Percentiles rank a stretch among this genome's conserved stretches.
phyloP scores from a whole-genome alignment of 1,284 basidiomycete genomes.

The Xerocomus amazonicus region DNA sequence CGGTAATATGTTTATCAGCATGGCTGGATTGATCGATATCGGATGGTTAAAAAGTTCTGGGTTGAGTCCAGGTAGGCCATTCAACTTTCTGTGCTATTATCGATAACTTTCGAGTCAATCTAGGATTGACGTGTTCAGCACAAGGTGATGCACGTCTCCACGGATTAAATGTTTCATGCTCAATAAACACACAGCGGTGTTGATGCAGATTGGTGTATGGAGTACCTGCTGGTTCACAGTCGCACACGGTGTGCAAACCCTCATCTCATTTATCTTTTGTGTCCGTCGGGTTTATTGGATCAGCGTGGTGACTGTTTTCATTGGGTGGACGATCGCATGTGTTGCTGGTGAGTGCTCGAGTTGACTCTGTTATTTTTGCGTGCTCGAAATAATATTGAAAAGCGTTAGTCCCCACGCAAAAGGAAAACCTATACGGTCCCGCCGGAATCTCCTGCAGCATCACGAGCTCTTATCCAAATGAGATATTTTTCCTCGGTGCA shows the following conservation, averaged over 20 bases:
- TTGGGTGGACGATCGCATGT: conserved; percentile 53
- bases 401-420: conserved; percentile 42
- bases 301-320: conserved; percentile 39
- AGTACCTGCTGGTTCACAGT: conserved; percentile 62
- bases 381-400: conserved; percentile 19
- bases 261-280: conserved; percentile 59
- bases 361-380: not conserved
- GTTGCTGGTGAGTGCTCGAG: conserved; percentile 39
- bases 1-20: conserved; percentile 50
- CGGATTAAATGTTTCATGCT: not conserved
- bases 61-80: conserved; percentile 46
- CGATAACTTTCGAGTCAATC: conserved; percentile 3
- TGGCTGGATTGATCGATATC: conserved; percentile 49
- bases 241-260: conserved; percentile 63
- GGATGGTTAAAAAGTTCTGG: conserved; percentile 29
- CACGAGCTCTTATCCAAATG: conserved; percentile 37
- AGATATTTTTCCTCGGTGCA: conserved; percentile 51
- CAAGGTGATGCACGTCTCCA: conserved; percentile 46
- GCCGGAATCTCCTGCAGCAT: conserved; percentile 53
- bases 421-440: conserved; percentile 49
- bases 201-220: conserved; percentile 62
- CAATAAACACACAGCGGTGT: conserved; percentile 36
- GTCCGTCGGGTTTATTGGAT: conserved; percentile 49
- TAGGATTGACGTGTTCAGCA: conserved; percentile 43
- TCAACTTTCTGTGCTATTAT: not conserved